phyloP scores from a whole-genome alignment of 73 alveolate genomes.

The Paramecium caudatum region DNA sequence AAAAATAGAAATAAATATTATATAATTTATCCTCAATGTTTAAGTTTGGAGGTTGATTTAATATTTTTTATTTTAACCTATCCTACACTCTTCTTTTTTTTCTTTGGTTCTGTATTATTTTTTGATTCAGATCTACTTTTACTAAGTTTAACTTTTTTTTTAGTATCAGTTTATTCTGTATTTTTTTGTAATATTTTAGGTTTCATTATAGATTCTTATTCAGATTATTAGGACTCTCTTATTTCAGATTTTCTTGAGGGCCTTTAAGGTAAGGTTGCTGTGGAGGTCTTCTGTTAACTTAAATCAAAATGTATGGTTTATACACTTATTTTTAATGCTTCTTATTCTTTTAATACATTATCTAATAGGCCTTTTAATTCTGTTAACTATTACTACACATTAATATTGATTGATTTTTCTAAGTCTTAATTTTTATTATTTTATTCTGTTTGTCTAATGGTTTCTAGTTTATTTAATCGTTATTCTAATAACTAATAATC shows the following conservation, averaged over 20 bases:
- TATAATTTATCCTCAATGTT: neutral
- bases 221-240: neutral
- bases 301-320: neutral
- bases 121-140: neutral
- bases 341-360: conserved; percentile 27
- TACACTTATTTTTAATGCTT: neutral
- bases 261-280: neutral
- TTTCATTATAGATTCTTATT: neutral
- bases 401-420: neutral
- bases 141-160: neutral
- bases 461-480: neutral
- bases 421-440: neutral
- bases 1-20: neutral
- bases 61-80: neutral
- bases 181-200: neutral
- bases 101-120: neutral
- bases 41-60: neutral
- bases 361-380: conserved; percentile 2
- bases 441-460: neutral
- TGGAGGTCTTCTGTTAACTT: neutral
- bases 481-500: conserved; percentile 7
- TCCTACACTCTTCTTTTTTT: neutral
- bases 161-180: neutral
- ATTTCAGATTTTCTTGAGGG: neutral
- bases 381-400: neutral